phyloP scores from a whole-genome alignment of 208 protist species.

The Angomonas desouzai region DNA sequence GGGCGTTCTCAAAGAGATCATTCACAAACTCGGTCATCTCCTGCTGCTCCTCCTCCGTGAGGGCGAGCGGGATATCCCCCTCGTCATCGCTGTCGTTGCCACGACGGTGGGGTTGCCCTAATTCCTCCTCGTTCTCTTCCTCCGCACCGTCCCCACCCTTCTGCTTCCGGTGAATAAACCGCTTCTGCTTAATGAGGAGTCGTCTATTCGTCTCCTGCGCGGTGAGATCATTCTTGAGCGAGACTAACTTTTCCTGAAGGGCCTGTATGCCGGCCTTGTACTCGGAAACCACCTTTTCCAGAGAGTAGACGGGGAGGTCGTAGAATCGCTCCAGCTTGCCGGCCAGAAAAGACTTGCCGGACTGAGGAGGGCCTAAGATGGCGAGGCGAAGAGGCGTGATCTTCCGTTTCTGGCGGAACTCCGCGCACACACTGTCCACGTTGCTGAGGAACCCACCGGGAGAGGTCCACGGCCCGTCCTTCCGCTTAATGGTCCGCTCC shows the following conservation, averaged over 20 bases:
- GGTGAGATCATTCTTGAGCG: conserved; percentile 23
- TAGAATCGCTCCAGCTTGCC: conserved; percentile 67
- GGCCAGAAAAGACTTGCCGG: conserved; percentile 80
- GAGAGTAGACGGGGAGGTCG: conserved; percentile 60
- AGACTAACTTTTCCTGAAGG: conserved; percentile 25
- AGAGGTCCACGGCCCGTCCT: conserved; percentile 54
- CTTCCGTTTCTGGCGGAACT: conserved; percentile 68
- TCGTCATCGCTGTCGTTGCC: conserved; percentile 15
- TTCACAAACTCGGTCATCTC: conserved; percentile 56
- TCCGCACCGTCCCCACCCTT: conserved; percentile 10
- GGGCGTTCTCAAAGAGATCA: conserved; percentile 54
- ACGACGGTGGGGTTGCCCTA: background rate
- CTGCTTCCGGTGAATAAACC: conserved; percentile 32
- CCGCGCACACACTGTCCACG: conserved; percentile 53
- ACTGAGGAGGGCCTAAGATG: conserved; percentile 84
- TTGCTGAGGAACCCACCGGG: conserved; percentile 71
- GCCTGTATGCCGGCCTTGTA: conserved; percentile 44
- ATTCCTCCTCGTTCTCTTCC: background rate
- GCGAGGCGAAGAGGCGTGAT: conserved; percentile 80
- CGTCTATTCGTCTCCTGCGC: conserved; percentile 40
- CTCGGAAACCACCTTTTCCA: conserved; percentile 60
- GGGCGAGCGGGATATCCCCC: conserved; percentile 20
- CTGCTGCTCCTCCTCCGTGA: conserved; percentile 54
- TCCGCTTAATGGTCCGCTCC: background rate
- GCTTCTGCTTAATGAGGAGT: conserved; percentile 49